Evolutionary conservation across 106 monocot genomes (phyloP).

Genomic region (Dioscorea dumetorum): DNA sequence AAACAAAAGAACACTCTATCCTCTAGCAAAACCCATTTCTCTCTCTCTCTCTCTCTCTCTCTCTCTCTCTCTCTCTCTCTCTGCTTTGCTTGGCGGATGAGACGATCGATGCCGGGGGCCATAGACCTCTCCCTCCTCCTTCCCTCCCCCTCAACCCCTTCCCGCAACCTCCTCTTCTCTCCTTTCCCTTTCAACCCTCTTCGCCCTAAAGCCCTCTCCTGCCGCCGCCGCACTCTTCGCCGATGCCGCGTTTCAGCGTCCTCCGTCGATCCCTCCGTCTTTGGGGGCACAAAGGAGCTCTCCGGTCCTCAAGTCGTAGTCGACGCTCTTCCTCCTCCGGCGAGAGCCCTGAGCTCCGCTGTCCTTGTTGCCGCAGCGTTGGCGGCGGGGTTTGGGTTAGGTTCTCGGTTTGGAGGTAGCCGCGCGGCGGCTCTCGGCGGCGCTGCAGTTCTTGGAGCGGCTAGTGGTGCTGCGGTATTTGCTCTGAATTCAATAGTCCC

Average conservation of each 20-base stretch:
- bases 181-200: constrained; percentile 6
- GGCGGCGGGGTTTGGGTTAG: constrained; percentile 65
- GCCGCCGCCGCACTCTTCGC: constrained; percentile 2
- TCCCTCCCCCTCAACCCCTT: constrained; percentile 9
- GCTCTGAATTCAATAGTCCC: constrained; percentile 57
- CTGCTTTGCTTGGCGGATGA: neutral
- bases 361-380: constrained; percentile 52
- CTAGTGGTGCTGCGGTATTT: constrained; percentile 42
- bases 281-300: constrained; percentile 51
- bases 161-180: constrained; percentile 13
- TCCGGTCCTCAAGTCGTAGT: constrained; percentile 45
- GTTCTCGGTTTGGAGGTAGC: constrained; percentile 38
- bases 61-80: neutral
- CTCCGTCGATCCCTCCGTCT: constrained; percentile 9
- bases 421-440: constrained; percentile 39
- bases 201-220: constrained; percentile 3
- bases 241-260: neutral
- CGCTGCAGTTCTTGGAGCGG: constrained; percentile 59
- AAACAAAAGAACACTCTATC: neutral
- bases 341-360: constrained; percentile 42
- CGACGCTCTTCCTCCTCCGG: constrained; percentile 52
- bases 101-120: neutral
- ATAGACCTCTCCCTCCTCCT: constrained; percentile 20
- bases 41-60: too few species aligned
- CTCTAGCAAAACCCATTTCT: neutral